Evolutionary conservation across 768 basidiomycete species (phyloP), one percentile per base, ranked within the genome.

Genomic region (Lactarius sp.): DNA sequence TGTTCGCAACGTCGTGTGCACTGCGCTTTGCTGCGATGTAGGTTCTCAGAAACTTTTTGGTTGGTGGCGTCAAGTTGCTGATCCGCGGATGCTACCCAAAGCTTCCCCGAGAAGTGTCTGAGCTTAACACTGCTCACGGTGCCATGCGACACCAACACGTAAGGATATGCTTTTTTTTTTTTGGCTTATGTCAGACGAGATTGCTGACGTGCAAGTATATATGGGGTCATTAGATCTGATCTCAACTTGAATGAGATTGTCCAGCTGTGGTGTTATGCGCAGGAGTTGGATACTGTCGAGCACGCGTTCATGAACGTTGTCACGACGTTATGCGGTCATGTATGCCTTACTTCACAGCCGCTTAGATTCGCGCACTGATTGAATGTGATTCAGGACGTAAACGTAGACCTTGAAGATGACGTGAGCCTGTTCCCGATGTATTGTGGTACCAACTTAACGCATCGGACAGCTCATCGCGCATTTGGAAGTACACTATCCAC

Each of bases 221-320:
- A 6, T 10, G 49, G 37, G 39, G n/a, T 7, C 50, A 33, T 34
- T 12, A 44, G 49, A 56, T 65, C 55, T 22, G 67, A 22, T 53
- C 58, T 34, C 63, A 66, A 61, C n/a, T 61, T 66, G 39, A 53
- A 54, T 6, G 71, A 72, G 36, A 56, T 70, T 6, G 51, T 70
- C n/a, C 61, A 69, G 20, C 56, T 70, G 31, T 72, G 71, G 71
- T 68, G 62, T 22, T 69, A 69, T 53, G 69, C 71, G 22, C 60
- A 68, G 13, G 67, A 71, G 33, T 22, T 70, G n/a, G 62, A 69
- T 33, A 66, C 64, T 6, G 53, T 70, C 16, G 71, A 72, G 46
- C 68, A 71, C 37, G 61, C 69, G 33, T 61, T 69, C 33, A 60
- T 69, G 52, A 70, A 72, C 41, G 59, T 72, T 8, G 62, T 69